Base-by-base conservation (phyloP, 139 green algal species). In the Tetraselmis striata region DNA sequence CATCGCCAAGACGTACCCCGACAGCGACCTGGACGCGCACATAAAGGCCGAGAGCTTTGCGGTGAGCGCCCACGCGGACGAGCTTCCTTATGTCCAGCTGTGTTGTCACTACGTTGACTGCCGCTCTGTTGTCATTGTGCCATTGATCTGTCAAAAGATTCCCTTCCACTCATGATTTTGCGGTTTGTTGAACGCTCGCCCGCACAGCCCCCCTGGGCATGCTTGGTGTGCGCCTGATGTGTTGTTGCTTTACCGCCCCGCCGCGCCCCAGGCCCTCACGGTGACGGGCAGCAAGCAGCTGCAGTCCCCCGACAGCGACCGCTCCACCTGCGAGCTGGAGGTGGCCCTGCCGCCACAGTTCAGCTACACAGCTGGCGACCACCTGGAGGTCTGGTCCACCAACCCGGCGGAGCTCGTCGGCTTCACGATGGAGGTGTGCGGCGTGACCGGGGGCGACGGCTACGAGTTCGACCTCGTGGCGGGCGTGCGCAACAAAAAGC, bases 311-410 rank as follows among this genome's bases (percentile, higher is more conserved):
- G 77, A 28, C 31, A 75, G 30, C 59, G 77, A 45, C 27, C 78
- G 83, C 31, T 30, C 32, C 83, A 86, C 83, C 11, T 28, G 59
- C 28, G 32, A 83, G 30, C 29, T 86, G 31, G 58, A 83, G 67
- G 59, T 86, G 30, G 75, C 27, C 1, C 83, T 86, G 83, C 83
- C 83, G 24, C 23, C 30, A 2, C 76, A 77, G 25, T n/a, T 76
- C 29, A 77, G 26, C 32, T 85, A 85, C 82, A 23, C 2, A 0
- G 78, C 83, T 1, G 83, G 83, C 1, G 83, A 86, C 67, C 83
- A 86, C 83, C 74, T 86, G 1, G 83, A 86, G 78, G 77, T 86
- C 28, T 27, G 79, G 74, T 29, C 78, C 28, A 28, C n/a, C 83
- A 86, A 86, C 58, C 29, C 59, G 27, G 22, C 27, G 27, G 59